Evolutionary conservation across 331 rosid genomes (phyloP).

Genomic region (Stylosanthes scabra): DNA sequence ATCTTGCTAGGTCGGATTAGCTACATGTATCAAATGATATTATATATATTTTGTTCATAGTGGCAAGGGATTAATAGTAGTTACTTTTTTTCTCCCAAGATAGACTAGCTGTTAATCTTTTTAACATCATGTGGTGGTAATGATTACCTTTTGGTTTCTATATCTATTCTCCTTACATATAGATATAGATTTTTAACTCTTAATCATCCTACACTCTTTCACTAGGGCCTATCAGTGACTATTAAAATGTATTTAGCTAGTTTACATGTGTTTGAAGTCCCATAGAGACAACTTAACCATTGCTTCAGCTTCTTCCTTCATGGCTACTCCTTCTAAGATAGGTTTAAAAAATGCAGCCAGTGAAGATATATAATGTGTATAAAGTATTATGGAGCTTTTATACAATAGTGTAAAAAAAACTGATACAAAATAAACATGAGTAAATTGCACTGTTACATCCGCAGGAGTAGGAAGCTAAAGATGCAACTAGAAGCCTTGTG

Average conservation of each 20-base stretch:
- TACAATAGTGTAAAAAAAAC: not conserved
- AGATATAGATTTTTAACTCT: not conserved
- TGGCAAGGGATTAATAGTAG: too few species aligned
- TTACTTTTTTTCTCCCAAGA: too few species aligned
- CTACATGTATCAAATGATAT: not conserved
- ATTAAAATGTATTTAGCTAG: slow-evolving; percentile 66
- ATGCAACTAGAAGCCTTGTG: slow-evolving; percentile 1
- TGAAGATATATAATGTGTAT: too few species aligned
- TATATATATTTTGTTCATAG: not conserved
- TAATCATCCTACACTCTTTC: not conserved
- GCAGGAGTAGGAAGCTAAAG: slow-evolving; percentile 13
- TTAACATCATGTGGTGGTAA: too few species aligned
- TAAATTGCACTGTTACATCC: not conserved
- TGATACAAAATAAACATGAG: not conserved
- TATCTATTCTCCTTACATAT: not conserved
- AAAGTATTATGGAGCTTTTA: too few species aligned
- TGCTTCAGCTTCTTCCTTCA: too few species aligned
- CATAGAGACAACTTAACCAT: too few species aligned
- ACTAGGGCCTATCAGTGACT: not conserved
- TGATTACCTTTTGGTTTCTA: too few species aligned
- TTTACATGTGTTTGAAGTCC: not conserved
- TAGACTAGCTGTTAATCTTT: not conserved
- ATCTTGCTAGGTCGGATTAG: not conserved
- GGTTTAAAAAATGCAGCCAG: too few species aligned
- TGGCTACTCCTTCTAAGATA: too few species aligned